Evolutionary conservation across 352 stramenopile genomes (phyloP).

Genomic region (Phytophthora cryptogea): DNA sequence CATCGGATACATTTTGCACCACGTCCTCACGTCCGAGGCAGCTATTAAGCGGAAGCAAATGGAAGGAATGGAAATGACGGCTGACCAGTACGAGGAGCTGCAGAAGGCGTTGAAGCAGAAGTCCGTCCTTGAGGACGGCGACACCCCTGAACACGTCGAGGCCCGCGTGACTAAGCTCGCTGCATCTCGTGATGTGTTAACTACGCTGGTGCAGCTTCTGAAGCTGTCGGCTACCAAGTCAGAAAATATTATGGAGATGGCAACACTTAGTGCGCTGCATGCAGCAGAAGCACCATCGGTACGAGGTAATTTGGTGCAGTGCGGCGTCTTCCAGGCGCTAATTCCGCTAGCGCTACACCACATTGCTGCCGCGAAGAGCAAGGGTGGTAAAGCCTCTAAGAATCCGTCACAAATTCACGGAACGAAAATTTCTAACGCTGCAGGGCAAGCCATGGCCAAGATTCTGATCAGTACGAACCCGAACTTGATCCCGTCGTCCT

Average conservation of each 20-base stretch:
- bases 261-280: conserved; percentile 67
- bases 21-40: conserved; percentile 93
- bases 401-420: conserved; percentile 61
- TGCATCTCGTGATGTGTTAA: conserved; percentile 55
- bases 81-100: conserved; percentile 98
- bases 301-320: conserved; percentile 79
- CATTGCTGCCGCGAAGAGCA: conserved; percentile 33
- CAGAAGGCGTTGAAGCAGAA: conserved; percentile 95
- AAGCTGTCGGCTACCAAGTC: conserved; percentile 78
- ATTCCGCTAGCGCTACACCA: conserved; percentile 66
- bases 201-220: conserved; percentile 80
- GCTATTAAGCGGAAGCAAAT: conserved; percentile 96
- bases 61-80: conserved; percentile 95
- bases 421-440: conserved; percentile 88
- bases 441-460: conserved; percentile 94
- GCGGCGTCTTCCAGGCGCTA: conserved; percentile 76
- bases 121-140: conserved; percentile 91
- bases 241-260: conserved; percentile 81
- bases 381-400: conserved; percentile 24
- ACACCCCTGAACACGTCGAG: conserved; percentile 78
- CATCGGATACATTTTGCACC: conserved; percentile 94
- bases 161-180: conserved; percentile 61
- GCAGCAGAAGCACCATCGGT: conserved; percentile 65
- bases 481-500: conserved; percentile 82
- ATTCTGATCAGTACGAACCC: conserved; percentile 98